A percentile compares a stretch with the other conserved stretches of the same genome.
Evolutionary conservation across 106 monocot species (phyloP).

Genomic region (Dioscorea alata): DNA sequence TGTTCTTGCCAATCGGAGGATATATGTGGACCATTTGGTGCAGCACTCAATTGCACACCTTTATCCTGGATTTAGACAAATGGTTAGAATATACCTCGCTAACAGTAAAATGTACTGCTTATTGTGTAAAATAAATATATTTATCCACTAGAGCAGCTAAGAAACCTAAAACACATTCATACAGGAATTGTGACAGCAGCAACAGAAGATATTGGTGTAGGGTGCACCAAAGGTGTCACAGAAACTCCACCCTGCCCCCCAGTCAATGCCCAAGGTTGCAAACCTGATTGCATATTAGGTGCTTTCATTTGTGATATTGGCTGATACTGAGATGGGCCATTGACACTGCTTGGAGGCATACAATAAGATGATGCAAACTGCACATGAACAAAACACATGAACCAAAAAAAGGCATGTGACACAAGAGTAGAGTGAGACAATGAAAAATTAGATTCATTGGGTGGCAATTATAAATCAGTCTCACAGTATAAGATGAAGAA

Average conservation of each 20-base stretch:
- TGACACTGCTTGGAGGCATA: background rate
- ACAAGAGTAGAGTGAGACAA: background rate
- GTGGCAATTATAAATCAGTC: background rate
- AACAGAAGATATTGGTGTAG: background rate
- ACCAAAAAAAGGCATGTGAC: background rate
- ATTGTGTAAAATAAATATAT: background rate
- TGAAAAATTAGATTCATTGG: background rate
- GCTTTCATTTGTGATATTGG: constrained; percentile 3
- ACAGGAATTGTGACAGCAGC: constrained; percentile 7
- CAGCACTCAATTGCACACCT: background rate
- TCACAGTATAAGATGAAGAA: constrained; percentile 15
- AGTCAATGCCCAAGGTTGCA: background rate
- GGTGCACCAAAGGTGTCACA: background rate
- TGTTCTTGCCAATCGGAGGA: constrained; percentile 15
- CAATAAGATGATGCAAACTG: constrained; percentile 10
- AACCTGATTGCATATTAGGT: background rate
- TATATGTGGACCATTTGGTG: background rate
- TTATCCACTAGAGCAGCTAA: background rate
- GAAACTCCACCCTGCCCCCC: background rate
- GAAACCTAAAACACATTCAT: background rate
- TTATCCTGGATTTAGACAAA: background rate
- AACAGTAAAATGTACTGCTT: background rate
- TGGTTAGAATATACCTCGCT: too few relatives aligned
- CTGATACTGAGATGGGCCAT: constrained; percentile 6
- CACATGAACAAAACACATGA: too few relatives aligned